Base-by-base conservation (phyloP, 2,329 filamentous ascomycete species). In the Cordyceps cateniannulata region DNA sequence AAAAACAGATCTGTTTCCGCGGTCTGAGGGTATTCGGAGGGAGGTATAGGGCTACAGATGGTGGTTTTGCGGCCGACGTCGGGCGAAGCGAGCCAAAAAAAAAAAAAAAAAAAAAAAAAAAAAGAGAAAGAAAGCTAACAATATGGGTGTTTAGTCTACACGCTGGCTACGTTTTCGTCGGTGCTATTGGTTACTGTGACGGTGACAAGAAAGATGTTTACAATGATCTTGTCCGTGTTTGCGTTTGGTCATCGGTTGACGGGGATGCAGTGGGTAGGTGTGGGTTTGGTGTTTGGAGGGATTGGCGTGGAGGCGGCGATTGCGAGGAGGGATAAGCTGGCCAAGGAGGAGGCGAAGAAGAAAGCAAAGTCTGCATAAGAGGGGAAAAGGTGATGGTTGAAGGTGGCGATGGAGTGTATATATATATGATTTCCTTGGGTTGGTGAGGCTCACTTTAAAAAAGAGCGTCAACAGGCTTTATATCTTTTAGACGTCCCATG, bases 161-260 rank as follows among this genome's bases (percentile, higher is more conserved):
- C 95, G 0, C 83, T 99, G 6, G 89, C 92, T 16, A 91, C 90
- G 54, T 99, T 98, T 77, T 95, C 90, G 10, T 95, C 89, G 10
- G 84, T 99, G 53, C 82, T 98, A 56, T 85, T 99, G 54, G 93
- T 98, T 48, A 98, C 95, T 5, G 93, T 99, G 3, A 99, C 92
- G 2, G 95, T 99, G 50, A 99, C 95, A 50, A 84, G 95, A 70
- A 99, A 99, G 79, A 99, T 99, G 95, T 84, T 98, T 73, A 98
- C 93, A 66, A 99, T 99, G 95, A 91, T 98, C 62, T 81, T 98
- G 56, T 96, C 91, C 59, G 95, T 99, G 29, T 80, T 98, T 63
- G 92, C 91, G 77, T 99, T 98, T 72, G 95, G 95, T 29, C 95
- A 99, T 74, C 85, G 83, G 64, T 82, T 99, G 53, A 89, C 85